Base-by-base conservation (phyloP, 106 monocot genomes). In the Ottelia alismoides region DNA sequence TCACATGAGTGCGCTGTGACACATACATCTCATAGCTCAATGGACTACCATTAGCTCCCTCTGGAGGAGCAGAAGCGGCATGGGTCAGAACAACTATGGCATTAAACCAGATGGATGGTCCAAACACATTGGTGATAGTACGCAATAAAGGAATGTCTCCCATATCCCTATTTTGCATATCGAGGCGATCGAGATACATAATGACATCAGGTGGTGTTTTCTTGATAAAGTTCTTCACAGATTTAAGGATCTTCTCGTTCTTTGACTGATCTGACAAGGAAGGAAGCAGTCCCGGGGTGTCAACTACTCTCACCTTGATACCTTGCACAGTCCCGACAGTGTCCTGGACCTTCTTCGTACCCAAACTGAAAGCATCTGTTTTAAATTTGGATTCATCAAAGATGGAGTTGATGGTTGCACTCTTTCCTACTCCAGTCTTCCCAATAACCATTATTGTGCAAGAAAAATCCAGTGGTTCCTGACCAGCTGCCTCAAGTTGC, bases 21-120 rank as follows among this genome's bases (percentile, higher is more conserved):
- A 96, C 88, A 78, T 88, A 96, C 88, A 88, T 84, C 71, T 96
- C 94, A 74, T 96, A 96, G 56, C 88, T 96, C 74, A 96, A 55
- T 19, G 92, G 78, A 67, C 47, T 67, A 25, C 88, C 84, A 58
- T 76, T 88, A 19, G 64, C 71, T 2, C 88, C 94, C 56, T 96
- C 94, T 30, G 94, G 94, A 17, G 88, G 94, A 47, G 94, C 84
- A 53, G 88, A 88, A 53, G 81, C 88, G 64, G 94, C 94, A 88
- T 96, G 94, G 21, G 94, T 96, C 22, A 96, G 52, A 61, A 96
- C 88, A 57, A 96, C 76, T 48, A 96, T 88, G 20, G 94, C 94
- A 78, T 96, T 96, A 51, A 96, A 96, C 94, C 94, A 96, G 60
- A 96, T 85, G 17, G 81, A 79, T 24, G 94, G 20, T 7, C 88